These are phyloP conservation scores for Neurospora tetraspora DNA, from an alignment of 495 filamentous ascomycete genomes.

Conservation along the genomic window DNA sequence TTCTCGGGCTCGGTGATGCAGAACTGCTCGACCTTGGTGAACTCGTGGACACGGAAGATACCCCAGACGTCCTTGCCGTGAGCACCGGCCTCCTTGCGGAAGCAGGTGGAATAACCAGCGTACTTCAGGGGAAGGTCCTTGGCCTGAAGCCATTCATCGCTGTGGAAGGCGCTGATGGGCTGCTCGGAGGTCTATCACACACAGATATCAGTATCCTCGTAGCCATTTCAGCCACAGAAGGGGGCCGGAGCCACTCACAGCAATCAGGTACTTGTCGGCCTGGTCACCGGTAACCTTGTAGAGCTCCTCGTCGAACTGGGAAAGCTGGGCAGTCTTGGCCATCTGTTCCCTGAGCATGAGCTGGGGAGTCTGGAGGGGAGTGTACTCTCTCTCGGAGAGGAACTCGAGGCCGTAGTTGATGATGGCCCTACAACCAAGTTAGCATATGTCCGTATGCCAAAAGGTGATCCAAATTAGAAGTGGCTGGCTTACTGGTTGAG, in stretches of 20 bases:
- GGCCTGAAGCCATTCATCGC: conserved; percentile 81
- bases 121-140: conserved; percentile 86
- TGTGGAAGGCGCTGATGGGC: conserved; percentile 84
- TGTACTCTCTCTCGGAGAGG: conserved; percentile 66
- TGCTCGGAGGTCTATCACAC: conserved; percentile 70
- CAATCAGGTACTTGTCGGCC: conserved; percentile 89
- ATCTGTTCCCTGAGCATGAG: conserved; percentile 95
- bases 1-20: conserved; percentile 89
- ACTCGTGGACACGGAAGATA: conserved; percentile 96
- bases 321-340: conserved; percentile 98
- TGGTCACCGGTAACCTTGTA: conserved; percentile 93
- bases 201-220: background rate
- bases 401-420: conserved; percentile 93
- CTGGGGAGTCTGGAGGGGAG: conserved; percentile 81
- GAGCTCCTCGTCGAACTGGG: conserved; percentile 93
- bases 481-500: conserved; percentile 35
- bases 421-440: conserved; percentile 42
- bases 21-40: conserved; percentile 98
- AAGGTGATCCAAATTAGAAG: background rate
- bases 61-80: conserved; percentile 97
- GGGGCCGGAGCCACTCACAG: conserved; percentile 23
- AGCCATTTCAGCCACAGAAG: background rate
- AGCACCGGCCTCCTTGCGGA: conserved; percentile 84
- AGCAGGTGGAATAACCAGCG: conserved; percentile 89
- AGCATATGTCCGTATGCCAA: background rate